Evolutionary conservation across 371 early-diverging fungal genomes (phyloP), one percentile per base, ranked within the genome.

Genomic region (Funneliformis caledonium): DNA sequence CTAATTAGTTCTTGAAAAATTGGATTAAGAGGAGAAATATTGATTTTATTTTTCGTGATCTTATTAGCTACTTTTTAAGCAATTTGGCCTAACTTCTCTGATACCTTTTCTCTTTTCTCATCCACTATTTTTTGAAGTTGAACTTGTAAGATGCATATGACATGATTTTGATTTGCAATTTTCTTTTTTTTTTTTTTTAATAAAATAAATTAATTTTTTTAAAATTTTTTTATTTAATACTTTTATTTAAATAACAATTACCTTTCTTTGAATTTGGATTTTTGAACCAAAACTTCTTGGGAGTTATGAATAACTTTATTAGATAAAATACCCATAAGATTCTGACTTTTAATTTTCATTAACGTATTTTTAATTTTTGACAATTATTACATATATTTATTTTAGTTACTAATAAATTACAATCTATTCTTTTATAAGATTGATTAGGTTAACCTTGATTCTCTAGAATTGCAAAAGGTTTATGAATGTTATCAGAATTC

Each of bases 1-100:
- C 33, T 3, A 50, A 72, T 72, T 4, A 72, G 31, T 33, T 72
- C 72, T 48, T 48, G 47, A 48, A 72, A 48, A 48, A 72, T 52
- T 5, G 12, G 8, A 72, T 19, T 68, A 42, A 43, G n/a, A 42
- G 69, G 2, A n/a, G 48, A 72, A 22, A 72, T 31, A 47, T 72
- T 16, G 5, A 26, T 31, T 19, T 47, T 14, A 4, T 52, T 72
- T 14, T 37, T 52, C 0, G 14, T 26, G 14, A 72, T 19, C 31
- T 33, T 31, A 31, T 47, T 43, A 31, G 26, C n/a, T n/a, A 72
- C 7, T 2, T 50, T 12, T 43, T 72, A 6, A 12, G 33, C 64
- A 16, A 64, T 64, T 26, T 33, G 10, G 11, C 3, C 2, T 10
- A 64, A 26, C 0, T 64, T 11, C 5, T 64, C 31, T 64, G 26